Conservation (phyloP, 768 basidiomycete genomes). For the Leccinum aurantiacum region DNA sequence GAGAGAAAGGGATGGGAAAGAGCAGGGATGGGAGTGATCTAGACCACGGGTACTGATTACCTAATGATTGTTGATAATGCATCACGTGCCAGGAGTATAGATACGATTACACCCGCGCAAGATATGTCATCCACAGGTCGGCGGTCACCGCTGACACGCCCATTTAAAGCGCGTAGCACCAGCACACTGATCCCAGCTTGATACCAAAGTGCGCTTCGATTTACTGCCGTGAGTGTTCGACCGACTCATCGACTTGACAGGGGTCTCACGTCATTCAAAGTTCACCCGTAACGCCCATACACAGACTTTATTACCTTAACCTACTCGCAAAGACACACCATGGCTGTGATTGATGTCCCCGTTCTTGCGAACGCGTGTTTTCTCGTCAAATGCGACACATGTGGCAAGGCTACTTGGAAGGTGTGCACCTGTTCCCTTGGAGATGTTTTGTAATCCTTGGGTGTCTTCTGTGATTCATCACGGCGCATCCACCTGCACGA, state of each 20-base stretch:
- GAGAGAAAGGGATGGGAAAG: constrained; percentile 14
- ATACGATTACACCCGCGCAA: background rate
- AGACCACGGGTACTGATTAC: background rate
- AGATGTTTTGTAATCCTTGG: constrained; percentile 18
- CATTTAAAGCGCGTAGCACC: background rate
- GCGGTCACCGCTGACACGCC: background rate
- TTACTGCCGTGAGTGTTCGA: background rate
- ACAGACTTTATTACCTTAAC: constrained; percentile 36
- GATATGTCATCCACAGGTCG: background rate
- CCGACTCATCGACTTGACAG: constrained; percentile 11
- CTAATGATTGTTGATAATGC: background rate
- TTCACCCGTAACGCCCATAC: constrained; percentile 15
- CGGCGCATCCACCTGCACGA: constrained; percentile 17
- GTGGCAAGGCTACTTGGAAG: constrained; percentile 71
- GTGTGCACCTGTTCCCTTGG: constrained; percentile 43
- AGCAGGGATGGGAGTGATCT: constrained; percentile 2
- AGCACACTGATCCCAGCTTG: background rate
- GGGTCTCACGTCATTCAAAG: constrained; percentile 21
- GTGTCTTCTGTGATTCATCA: constrained; percentile 21
- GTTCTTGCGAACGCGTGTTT: constrained; percentile 55
- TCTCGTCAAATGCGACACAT: constrained; percentile 55
- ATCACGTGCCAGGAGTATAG: background rate
- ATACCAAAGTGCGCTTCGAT: background rate
- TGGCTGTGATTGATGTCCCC: constrained; percentile 23
- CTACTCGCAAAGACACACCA: constrained; percentile 26